Conservation (phyloP, 2,329 filamentous ascomycete species). For the Aspergillaceae sp. region DNA sequence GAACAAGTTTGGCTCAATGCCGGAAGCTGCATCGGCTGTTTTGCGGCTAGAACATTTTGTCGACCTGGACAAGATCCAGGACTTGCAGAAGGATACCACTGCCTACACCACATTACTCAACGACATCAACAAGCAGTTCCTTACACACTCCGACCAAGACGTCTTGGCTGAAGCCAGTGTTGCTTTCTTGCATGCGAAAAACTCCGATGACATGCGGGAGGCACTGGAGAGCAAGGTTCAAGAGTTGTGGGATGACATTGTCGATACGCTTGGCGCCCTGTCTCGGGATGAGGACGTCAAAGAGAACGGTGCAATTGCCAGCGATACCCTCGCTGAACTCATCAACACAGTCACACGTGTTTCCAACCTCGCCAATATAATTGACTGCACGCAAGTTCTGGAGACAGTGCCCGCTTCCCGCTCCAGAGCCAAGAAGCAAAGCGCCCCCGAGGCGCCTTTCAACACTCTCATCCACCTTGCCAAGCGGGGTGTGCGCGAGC, state of each 20-base stretch:
- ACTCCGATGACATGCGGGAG: conserved; percentile 82
- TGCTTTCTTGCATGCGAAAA: conserved; percentile 74
- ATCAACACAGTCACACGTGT: conserved; percentile 69
- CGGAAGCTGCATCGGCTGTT: conserved; percentile 76
- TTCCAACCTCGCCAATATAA: conserved; percentile 69
- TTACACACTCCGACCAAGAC: conserved; percentile 76
- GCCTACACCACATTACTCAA: conserved; percentile 74
- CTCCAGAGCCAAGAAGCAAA: conserved; percentile 33
- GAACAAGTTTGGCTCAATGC: conserved; percentile 86
- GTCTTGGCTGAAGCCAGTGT: conserved; percentile 77
- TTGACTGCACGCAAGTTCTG: conserved; percentile 66
- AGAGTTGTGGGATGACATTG: conserved; percentile 75
- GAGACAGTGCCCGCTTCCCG: conserved; percentile 45
- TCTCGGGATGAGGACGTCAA: conserved; percentile 64
- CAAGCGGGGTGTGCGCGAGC: conserved; percentile 59
- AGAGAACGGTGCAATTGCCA: conserved; percentile 58
- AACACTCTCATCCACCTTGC: conserved; percentile 65
- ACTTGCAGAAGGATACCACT: conserved; percentile 75
- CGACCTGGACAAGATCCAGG: conserved; percentile 78
- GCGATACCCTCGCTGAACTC: conserved; percentile 58
- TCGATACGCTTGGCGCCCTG: conserved; percentile 63
- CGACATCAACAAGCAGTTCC: conserved; percentile 89
- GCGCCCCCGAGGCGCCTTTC: conserved; percentile 40
- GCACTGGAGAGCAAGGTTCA: conserved; percentile 71
- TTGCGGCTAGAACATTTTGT: conserved; percentile 78